A percentile compares a stretch with the other conserved stretches of the same genome.
phyloP scores from a whole-genome alignment of 257 asterid species.

The Lantana camara region DNA sequence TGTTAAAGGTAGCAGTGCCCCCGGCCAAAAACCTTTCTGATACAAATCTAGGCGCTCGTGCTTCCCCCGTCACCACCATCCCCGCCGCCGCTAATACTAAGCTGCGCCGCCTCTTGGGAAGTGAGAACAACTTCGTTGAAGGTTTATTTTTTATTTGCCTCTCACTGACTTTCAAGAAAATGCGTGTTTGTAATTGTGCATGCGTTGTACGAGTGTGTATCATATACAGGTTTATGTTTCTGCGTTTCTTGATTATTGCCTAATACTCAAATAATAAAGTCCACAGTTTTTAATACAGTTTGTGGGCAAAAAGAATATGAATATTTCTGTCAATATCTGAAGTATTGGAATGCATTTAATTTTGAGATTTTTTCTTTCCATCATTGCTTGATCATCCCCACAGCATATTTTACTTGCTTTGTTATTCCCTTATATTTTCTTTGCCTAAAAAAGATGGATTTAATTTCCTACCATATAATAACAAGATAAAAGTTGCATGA shows the following conservation, averaged over 20 bases:
- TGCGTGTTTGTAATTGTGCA: not conserved
- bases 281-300: not conserved
- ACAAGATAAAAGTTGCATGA: not conserved
- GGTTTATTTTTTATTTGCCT: not conserved
- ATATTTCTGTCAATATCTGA: not conserved
- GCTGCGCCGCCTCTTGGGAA: conserved; percentile 2
- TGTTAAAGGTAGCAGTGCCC: no score
- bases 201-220: not conserved
- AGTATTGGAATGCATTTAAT: not conserved
- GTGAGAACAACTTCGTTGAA: not conserved
- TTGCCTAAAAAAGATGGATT: not conserved
- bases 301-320: no score
- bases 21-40: no score
- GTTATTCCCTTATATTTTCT: no score
- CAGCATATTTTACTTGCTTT: not conserved
- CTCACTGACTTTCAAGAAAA: no score
- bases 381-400: conserved; percentile 6
- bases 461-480: not conserved
- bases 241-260: not conserved
- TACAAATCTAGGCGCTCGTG: no score
- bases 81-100: conserved; percentile 12
- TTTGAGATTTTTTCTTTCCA: not conserved
- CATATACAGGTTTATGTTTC: no score
- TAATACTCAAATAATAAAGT: not conserved
- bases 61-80: conserved; percentile 4